Evolutionary conservation across 169 alveolate species (phyloP).

Genomic region (Plasmodium berghei): DNA sequence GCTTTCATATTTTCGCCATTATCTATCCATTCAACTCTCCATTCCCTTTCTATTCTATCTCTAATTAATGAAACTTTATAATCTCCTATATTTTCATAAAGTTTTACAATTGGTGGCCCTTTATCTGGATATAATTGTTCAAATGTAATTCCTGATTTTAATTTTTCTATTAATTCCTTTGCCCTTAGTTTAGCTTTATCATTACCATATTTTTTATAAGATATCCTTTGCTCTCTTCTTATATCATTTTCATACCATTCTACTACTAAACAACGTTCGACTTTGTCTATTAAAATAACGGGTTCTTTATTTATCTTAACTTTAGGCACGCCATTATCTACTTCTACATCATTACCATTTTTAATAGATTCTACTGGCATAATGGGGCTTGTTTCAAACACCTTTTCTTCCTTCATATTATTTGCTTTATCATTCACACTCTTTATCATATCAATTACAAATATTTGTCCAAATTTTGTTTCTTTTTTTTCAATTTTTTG

Average conservation of each 20-base stretch:
- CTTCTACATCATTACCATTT: constrained; percentile 2
- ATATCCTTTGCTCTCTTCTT: constrained; percentile 84
- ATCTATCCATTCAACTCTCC: constrained; percentile 87
- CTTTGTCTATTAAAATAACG: constrained; percentile 82
- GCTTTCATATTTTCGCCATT: constrained; percentile 83
- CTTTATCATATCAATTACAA: too few species aligned
- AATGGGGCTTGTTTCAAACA: not conserved
- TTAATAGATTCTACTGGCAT: not conserved
- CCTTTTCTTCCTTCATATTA: not conserved
- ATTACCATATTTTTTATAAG: constrained; percentile 87
- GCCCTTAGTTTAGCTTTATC: constrained; percentile 88
- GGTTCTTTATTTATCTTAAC: constrained; percentile 74
- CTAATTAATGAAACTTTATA: constrained; percentile 84
- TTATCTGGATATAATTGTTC: constrained; percentile 88
- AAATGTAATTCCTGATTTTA: constrained; percentile 83
- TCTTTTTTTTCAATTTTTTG: too few species aligned
- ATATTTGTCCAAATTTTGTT: too few species aligned
- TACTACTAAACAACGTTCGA: constrained; percentile 84
- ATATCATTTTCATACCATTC: constrained; percentile 86
- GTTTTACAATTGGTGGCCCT: constrained; percentile 87
- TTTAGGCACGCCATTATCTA: not conserved
- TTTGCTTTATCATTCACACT: not conserved
- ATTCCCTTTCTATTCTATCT: constrained; percentile 83
- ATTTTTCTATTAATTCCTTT: constrained; percentile 81
- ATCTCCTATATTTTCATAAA: constrained; percentile 82